Base-by-base conservation (phyloP, 2,329 filamentous ascomycete genomes). In the Chrysosphaeria jannelii region DNA sequence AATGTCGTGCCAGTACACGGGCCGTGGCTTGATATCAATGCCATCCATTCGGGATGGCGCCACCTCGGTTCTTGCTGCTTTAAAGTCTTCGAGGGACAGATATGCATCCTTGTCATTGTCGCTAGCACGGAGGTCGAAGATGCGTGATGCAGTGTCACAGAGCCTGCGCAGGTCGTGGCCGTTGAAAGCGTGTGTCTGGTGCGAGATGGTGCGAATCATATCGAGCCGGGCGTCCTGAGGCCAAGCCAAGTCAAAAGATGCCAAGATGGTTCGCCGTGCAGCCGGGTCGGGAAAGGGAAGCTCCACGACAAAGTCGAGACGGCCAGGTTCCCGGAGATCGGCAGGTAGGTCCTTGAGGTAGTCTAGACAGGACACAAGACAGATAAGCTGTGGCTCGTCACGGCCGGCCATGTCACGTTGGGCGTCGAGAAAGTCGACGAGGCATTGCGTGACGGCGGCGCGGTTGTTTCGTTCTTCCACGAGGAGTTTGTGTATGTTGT, bases 21-120 rank as follows among this genome's bases (percentile, higher is more conserved):
- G 78, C 0, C 78, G 79, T 6, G 75, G 79, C 37, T 88, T 74
- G 22, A 91, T 53, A 38, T 85, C 75, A 26, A 90, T 65, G 37
- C 88, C 78, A 32, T 75, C 66, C 60, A 93, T 81, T 4, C 76
- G 74, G 1, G 70, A 78, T 2, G 81, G 76, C 8, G 61, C 57
- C n/a, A 78, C 63, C 26, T 58, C 46, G 18, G 57, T 51, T 17
- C 81, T 51, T 1, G 76, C 74, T 19, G 50, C 40, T 16, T 63
- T 51, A 24, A 76, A 53, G 35, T 78, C 65, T 7, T 53, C 33
- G 23, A 35, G 35, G 1, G 34, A 34, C 6, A 48, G 30, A 25
- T 41, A 46, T 7, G 7, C 7, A n/a, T 7, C n/a, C 7, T n/a
- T 7, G n/a, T n/a, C 7, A n/a, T 18, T 18, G 16, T 7, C 7